Conservation (phyloP, 2,329 filamentous ascomycete genomes). For the Myotisia sp. region DNA sequence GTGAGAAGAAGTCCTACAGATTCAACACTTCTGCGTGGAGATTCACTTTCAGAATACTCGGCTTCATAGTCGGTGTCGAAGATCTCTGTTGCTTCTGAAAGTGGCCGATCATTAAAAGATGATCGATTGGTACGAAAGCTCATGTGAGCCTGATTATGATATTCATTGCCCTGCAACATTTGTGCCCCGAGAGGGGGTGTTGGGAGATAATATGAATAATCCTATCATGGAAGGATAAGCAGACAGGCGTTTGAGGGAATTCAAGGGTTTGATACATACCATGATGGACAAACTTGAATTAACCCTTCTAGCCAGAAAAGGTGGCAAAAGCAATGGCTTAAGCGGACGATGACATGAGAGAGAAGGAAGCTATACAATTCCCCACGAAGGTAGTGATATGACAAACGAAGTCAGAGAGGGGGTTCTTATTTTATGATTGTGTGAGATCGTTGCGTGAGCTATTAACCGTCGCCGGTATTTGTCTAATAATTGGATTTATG, state of each 20-base stretch:
- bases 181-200: conserved; percentile 8
- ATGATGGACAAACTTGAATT: conserved; percentile 7
- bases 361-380: background rate
- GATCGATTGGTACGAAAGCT: conserved; percentile 11
- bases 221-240: conserved; percentile 6
- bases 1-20: conserved; percentile 13
- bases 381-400: background rate
- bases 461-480: no score
- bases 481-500: no score
- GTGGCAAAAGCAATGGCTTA: conserved; percentile 1
- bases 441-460: no score
- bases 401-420: background rate
- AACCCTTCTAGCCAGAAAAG: no score
- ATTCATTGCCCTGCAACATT: conserved; percentile 8
- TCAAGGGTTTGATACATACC: conserved; percentile 4
- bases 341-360: conserved; percentile 2
- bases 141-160: conserved; percentile 8
- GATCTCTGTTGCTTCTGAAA: conserved; percentile 24
- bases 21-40: conserved; percentile 43
- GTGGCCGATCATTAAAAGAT: conserved; percentile 14
- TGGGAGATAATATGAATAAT: conserved; percentile 8
- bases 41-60: conserved; percentile 30
- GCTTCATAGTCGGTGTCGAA: conserved; percentile 24
- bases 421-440: no score
- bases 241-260: background rate